These are phyloP conservation scores for Ustilago esculenta DNA, from an alignment of 1,284 basidiomycete species.

Conservation along the genomic window DNA sequence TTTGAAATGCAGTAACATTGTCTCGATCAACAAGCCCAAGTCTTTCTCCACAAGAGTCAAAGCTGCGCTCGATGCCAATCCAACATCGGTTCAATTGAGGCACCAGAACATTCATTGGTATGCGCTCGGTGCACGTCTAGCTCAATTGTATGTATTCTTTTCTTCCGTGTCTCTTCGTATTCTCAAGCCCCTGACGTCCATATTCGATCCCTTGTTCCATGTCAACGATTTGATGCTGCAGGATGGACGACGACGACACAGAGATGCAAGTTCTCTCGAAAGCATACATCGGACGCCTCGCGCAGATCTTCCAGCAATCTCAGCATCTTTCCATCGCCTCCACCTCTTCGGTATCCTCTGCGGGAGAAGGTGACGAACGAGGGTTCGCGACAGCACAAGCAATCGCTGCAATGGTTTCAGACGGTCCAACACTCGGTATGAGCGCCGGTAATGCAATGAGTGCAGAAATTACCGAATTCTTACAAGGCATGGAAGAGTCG, in stretches of 20 bases:
- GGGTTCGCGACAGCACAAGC: slow-evolving; percentile 34
- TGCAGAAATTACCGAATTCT: slow-evolving; percentile 56
- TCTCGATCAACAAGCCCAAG: slow-evolving; percentile 60
- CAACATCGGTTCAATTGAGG: slow-evolving; percentile 57
- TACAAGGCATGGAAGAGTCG: slow-evolving; percentile 58
- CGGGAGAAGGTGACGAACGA: slow-evolving; percentile 11
- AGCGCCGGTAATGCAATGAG: slow-evolving; percentile 47
- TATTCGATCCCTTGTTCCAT: no score
- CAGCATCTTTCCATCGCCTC: slow-evolving; percentile 49
- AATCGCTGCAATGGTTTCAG: slow-evolving; percentile 46
- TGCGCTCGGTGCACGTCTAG: slow-evolving; percentile 59
- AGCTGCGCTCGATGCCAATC: slow-evolving; percentile 59
- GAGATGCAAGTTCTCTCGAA: slow-evolving; percentile 50
- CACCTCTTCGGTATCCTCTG: slow-evolving; percentile 2
- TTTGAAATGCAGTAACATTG: slow-evolving; percentile 51
- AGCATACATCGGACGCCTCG: slow-evolving; percentile 57
- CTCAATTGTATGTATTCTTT: slow-evolving; percentile 43
- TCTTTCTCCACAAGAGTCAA: slow-evolving; percentile 58
- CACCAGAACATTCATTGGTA: slow-evolving; percentile 62
- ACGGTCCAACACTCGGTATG: slow-evolving; percentile 46
- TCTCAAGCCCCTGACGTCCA: not conserved
- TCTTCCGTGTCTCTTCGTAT: no score
- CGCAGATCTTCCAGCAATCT: slow-evolving; percentile 57
- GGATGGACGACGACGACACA: slow-evolving; percentile 56
- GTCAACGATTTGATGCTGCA: slow-evolving; percentile 3